A percentile compares a stretch with the other conserved stretches of the same genome.
These are phyloP conservation scores for Lactifluus echinatus DNA, from an alignment of 768 basidiomycete species.

Conservation along the genomic window DNA sequence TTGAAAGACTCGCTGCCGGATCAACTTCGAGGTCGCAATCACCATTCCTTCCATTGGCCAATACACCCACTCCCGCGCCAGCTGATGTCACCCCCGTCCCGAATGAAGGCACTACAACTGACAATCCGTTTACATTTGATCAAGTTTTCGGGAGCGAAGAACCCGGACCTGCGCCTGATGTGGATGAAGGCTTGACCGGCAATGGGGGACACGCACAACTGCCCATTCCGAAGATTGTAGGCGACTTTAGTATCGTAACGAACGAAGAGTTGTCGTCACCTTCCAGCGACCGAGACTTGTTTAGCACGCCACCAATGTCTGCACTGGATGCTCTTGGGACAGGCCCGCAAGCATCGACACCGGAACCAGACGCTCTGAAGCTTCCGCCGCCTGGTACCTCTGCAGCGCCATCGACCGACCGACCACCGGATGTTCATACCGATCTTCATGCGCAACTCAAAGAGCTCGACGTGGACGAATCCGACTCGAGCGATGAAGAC, in stretches of 20 bases:
- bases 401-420: constrained; percentile 2
- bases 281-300: constrained; percentile 42
- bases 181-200: not conserved
- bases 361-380: constrained; percentile 9
- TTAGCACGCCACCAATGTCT: constrained; percentile 52
- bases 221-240: not conserved
- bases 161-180: constrained; percentile 3
- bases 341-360: not conserved
- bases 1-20: constrained; percentile 55
- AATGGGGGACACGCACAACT: not conserved
- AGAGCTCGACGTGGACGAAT: constrained; percentile 50
- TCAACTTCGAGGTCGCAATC: constrained; percentile 43
- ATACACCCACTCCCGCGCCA: constrained; percentile 27
- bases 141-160: constrained; percentile 23
- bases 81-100: not conserved
- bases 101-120: constrained; percentile 21
- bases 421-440: constrained; percentile 26
- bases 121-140: constrained; percentile 47
- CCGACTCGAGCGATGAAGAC: constrained; percentile 43
- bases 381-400: constrained; percentile 1
- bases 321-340: constrained; percentile 20
- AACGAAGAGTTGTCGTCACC: constrained; percentile 25
- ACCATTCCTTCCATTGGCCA: constrained; percentile 47
- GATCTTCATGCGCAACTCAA: constrained; percentile 46
- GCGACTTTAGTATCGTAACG: not conserved